Percentiles rank a stretch among this genome's conserved stretches.
Conservation (phyloP, 805 yeast genomes). For the Saturnispora sanitii region DNA sequence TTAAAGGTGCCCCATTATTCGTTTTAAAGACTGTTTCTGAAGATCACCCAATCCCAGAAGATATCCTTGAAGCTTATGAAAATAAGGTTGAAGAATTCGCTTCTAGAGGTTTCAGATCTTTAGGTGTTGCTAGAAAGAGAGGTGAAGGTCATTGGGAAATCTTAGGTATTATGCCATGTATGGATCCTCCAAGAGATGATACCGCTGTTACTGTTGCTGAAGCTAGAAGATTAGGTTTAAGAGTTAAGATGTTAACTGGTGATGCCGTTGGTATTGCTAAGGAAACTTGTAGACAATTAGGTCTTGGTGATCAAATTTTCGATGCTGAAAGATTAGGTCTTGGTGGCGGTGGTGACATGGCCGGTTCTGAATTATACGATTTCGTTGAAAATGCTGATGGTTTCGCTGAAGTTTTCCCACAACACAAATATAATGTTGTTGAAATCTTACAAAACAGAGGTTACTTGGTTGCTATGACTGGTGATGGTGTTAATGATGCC, state of each 20-base stretch:
- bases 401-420: constrained; percentile 98
- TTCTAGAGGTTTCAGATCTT: constrained; percentile 95
- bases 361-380: constrained; percentile 96
- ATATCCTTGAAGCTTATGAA: constrained; percentile 87
- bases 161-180: constrained; percentile 95
- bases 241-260: constrained; percentile 97
- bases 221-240: constrained; percentile 84
- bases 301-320: constrained; percentile 92
- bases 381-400: constrained; percentile 97
- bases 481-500: constrained; percentile 98
- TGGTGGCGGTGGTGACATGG: constrained; percentile 87
- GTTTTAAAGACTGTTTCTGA: constrained; percentile 94
- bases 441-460: constrained; percentile 93
- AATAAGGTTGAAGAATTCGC: constrained; percentile 97
- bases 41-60: constrained; percentile 94
- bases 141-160: constrained; percentile 98
- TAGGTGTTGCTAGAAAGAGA: constrained; percentile 98
- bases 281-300: constrained; percentile 97
- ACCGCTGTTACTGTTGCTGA: constrained; percentile 90
- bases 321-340: constrained; percentile 95
- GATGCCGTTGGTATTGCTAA: constrained; percentile 98
- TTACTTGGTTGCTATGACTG: constrained; percentile 97
- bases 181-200: constrained; percentile 98
- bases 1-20: constrained; percentile 97
- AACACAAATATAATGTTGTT: constrained; percentile 93